Percentiles rank a stretch among this genome's conserved stretches.
phyloP scores from a whole-genome alignment of 169 alveolate genomes.

The Cryptosporidium ryanae region DNA sequence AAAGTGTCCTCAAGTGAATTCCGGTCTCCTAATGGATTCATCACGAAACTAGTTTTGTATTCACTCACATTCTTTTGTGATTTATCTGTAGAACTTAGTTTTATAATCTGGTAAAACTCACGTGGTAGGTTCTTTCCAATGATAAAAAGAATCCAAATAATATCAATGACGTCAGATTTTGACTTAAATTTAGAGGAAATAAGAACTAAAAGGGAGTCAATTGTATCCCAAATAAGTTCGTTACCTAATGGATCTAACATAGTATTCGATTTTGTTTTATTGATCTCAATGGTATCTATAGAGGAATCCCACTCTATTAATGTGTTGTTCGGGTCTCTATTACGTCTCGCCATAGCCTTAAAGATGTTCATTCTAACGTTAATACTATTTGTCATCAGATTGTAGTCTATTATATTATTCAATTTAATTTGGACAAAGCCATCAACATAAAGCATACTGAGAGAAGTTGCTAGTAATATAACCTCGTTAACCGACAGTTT shows the following conservation, averaged over 20 bases:
- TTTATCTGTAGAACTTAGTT: background rate
- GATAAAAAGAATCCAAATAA: conserved; percentile 28
- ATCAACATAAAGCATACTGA: conserved; percentile 15
- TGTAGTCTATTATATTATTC: background rate
- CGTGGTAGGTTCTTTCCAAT: conserved; percentile 38
- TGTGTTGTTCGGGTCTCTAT: conserved; percentile 46
- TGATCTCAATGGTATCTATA: background rate
- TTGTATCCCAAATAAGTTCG: conserved; percentile 38
- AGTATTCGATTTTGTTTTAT: background rate
- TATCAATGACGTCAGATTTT: conserved; percentile 15
- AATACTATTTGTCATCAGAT: background rate
- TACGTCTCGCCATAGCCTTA: conserved; percentile 38
- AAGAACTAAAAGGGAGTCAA: conserved; percentile 1
- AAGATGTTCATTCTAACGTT: conserved; percentile 3
- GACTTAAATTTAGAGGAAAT: conserved; percentile 1
- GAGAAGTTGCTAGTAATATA: conserved; percentile 14
- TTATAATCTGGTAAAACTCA: background rate
- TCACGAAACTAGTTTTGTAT: background rate
- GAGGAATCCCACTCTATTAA: conserved; percentile 57
- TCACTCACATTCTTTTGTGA: background rate
- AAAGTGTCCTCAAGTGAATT: background rate
- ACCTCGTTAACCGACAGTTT: conserved; percentile 21
- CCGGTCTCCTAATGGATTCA: background rate
- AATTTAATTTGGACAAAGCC: conserved; percentile 26
- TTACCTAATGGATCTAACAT: background rate